Conservation (phyloP, 768 basidiomycete species). For the Hortiboletus campestris region DNA sequence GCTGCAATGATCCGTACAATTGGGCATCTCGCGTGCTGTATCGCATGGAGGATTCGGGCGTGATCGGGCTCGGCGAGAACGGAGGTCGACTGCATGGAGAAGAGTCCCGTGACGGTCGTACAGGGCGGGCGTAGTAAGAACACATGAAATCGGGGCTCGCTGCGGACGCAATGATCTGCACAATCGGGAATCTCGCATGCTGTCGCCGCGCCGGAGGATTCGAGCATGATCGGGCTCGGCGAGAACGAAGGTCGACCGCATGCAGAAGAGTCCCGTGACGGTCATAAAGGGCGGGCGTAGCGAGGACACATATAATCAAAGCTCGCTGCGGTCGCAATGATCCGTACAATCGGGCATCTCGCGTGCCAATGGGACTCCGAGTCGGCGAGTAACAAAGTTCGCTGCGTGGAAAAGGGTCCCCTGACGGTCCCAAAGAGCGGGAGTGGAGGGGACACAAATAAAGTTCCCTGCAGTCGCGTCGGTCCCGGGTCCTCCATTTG, state of each 20-base stretch:
- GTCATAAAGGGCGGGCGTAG: background rate
- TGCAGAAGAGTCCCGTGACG: too few species aligned
- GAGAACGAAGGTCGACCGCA: background rate
- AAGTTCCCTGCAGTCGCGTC: background rate
- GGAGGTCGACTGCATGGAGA: background rate
- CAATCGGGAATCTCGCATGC: slow-evolving; percentile 2
- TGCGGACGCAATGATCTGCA: background rate
- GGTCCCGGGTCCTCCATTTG: too few species aligned
- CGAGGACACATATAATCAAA: background rate
- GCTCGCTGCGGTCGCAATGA: background rate
- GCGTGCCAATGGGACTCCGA: too few species aligned
- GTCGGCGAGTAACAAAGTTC: too few species aligned
- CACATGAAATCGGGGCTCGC: too few species aligned
- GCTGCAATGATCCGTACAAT: background rate
- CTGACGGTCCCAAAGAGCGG: too few species aligned
- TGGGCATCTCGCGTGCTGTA: slow-evolving; percentile 4
- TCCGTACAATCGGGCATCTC: background rate
- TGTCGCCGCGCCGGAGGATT: background rate
- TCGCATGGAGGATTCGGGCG: background rate
- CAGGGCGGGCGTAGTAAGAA: background rate
- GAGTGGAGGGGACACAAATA: too few species aligned
- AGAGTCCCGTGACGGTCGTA: background rate
- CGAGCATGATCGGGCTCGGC: background rate
- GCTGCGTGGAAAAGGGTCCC: too few species aligned
- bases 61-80: background rate